These are phyloP conservation scores for Macrotyloma uniflorum DNA, from an alignment of 306 rosid genomes.

Conservation along the genomic window DNA sequence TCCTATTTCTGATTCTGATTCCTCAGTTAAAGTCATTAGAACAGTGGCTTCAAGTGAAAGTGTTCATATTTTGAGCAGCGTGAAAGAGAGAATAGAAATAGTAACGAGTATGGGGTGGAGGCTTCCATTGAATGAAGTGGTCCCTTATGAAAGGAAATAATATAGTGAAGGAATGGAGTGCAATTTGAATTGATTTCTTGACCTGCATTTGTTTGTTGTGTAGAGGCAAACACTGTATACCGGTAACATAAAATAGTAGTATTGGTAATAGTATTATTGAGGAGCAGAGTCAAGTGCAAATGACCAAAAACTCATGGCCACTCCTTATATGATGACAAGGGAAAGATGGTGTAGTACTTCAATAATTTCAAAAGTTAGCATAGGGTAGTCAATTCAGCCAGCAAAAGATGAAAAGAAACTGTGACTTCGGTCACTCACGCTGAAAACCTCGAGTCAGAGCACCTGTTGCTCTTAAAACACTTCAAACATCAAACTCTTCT, in stretches of 20 bases:
- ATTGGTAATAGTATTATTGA: constrained; percentile 40
- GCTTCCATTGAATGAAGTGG: constrained; percentile 30
- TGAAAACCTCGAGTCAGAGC: constrained; percentile 48
- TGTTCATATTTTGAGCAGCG: neutral
- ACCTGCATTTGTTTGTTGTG: constrained; percentile 27
- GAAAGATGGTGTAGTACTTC: constrained; percentile 48
- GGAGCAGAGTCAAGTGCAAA: constrained; percentile 34
- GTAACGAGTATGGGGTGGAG: constrained; percentile 15
- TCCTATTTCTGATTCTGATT: neutral
- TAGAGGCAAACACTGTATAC: constrained; percentile 37
- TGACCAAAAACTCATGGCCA: constrained; percentile 37
- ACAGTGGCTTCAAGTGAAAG: neutral
- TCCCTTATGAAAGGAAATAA: constrained; percentile 14
- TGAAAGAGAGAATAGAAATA: neutral
- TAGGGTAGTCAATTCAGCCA: constrained; percentile 59
- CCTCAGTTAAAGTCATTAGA: neutral
- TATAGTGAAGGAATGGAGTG: constrained; percentile 2
- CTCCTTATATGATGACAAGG: constrained; percentile 48
- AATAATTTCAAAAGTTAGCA: constrained; percentile 51
- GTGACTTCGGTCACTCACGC: constrained; percentile 51
- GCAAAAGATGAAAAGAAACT: constrained; percentile 55
- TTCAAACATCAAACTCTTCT: neutral
- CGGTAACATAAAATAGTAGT: constrained; percentile 19
- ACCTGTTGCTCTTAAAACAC: constrained; percentile 30
- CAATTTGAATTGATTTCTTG: constrained; percentile 14